Percentiles rank a stretch among this genome's conserved stretches.
Conservation (phyloP, 1,284 basidiomycete species). For the Inonotus hispidus region DNA sequence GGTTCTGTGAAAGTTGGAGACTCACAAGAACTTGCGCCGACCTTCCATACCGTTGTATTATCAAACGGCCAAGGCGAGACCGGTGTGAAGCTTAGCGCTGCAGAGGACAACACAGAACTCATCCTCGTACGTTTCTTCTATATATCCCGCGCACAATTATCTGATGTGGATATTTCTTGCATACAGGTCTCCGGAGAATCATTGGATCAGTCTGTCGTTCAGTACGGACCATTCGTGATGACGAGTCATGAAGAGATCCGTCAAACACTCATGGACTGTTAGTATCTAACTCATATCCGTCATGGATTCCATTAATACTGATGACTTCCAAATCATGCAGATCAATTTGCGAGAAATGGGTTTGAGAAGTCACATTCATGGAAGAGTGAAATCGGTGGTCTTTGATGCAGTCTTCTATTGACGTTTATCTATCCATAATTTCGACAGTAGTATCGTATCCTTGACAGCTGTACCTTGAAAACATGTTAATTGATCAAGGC, state of each 20-base stretch:
- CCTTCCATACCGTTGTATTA: constrained; percentile 78
- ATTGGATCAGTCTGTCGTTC: constrained; percentile 82
- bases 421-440: not conserved
- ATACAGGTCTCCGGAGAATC: constrained; percentile 79
- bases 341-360: constrained; percentile 74
- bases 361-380: constrained; percentile 89
- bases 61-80: constrained; percentile 49
- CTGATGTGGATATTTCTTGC: constrained; percentile 8
- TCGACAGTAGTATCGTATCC: too few species aligned
- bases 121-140: constrained; percentile 48
- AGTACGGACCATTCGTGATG: constrained; percentile 88
- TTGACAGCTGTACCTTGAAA: not conserved
- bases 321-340: constrained; percentile 30
- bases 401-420: not conserved
- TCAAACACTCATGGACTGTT: constrained; percentile 79
- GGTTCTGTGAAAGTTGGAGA: constrained; percentile 57
- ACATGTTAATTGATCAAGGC: not conserved
- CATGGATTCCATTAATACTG: not conserved
- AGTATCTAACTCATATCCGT: constrained; percentile 24
- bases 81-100: constrained; percentile 57
- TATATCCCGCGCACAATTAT: not conserved
- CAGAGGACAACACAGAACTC: constrained; percentile 59
- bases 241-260: constrained; percentile 76
- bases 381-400: constrained; percentile 74
- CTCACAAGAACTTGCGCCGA: constrained; percentile 44